phyloP scores from a whole-genome alignment of 768 basidiomycete species.

The Phanerochaete sordida region DNA sequence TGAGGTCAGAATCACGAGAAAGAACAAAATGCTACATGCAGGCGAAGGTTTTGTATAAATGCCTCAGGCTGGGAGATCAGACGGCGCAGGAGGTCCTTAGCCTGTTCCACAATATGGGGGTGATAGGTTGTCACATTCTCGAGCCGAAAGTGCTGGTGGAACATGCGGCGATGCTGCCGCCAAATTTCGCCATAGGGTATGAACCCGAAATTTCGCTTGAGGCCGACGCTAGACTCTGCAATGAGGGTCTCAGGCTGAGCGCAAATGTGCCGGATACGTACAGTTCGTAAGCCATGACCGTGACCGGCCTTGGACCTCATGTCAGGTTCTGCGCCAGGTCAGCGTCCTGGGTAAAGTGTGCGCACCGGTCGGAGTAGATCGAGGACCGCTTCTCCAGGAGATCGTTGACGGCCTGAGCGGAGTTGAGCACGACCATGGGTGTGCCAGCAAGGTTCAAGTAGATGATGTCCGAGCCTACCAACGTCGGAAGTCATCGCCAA shows the following conservation, averaged over 20 bases:
- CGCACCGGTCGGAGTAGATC: conserved; percentile 36
- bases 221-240: neutral
- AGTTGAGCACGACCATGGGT: conserved; percentile 44
- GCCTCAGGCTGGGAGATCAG: neutral
- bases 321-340: too few species aligned
- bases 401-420: conserved; percentile 35
- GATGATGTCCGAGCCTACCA: conserved; percentile 38
- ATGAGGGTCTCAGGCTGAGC: neutral
- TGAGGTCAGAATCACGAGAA: too few species aligned
- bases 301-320: conserved; percentile 6
- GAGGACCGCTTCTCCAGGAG: conserved; percentile 43
- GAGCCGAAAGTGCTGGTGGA: conserved; percentile 10
- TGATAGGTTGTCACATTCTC: neutral
- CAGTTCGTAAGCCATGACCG: conserved; percentile 19
- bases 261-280: neutral
- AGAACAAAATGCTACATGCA: conserved; percentile 1
- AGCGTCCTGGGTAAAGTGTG: too few species aligned
- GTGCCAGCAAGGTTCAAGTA: conserved; percentile 42
- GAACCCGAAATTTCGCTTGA: conserved; percentile 2
- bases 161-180: conserved; percentile 4
- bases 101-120: neutral
- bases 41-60: conserved; percentile 5
- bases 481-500: neutral
- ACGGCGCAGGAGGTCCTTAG: neutral
- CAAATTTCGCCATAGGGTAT: conserved; percentile 8